Evolutionary conservation across 805 yeast genomes (phyloP).

Genomic region (Saccharomyces cerevisiae): DNA sequence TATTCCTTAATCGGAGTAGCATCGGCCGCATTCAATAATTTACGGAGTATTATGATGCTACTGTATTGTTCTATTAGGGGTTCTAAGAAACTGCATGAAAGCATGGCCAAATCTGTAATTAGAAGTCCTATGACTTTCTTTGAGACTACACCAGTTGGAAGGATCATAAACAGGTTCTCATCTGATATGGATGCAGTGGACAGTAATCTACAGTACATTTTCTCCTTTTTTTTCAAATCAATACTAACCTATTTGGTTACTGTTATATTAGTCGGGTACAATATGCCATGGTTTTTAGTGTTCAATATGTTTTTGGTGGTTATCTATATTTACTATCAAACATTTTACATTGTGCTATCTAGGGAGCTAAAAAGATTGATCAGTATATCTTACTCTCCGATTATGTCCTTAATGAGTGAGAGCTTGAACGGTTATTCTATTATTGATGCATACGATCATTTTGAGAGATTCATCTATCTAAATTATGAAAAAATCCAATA

Average conservation of each 20-base stretch:
- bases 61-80: constrained; percentile 49
- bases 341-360: constrained; percentile 57
- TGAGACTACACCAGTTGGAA: constrained; percentile 62
- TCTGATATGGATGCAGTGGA: constrained; percentile 55
- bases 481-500: constrained; percentile 45
- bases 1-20: constrained; percentile 51
- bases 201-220: constrained; percentile 45
- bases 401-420: constrained; percentile 77
- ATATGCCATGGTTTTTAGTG: constrained; percentile 46
- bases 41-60: constrained; percentile 43
- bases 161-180: constrained; percentile 57
- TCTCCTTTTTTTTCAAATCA: constrained; percentile 40
- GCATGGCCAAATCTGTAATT: constrained; percentile 47
- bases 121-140: constrained; percentile 59
- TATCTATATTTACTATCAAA: constrained; percentile 63
- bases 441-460: constrained; percentile 68
- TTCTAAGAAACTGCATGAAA: constrained; percentile 45
- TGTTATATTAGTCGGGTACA: constrained; percentile 42
- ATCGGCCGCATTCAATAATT: constrained; percentile 40
- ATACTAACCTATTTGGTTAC: constrained; percentile 41
- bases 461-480: constrained; percentile 48
- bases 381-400: constrained; percentile 64
- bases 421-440: constrained; percentile 71
- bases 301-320: constrained; percentile 39
- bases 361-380: constrained; percentile 73